Conservation (phyloP, 305 asterid genomes). For the Nicotiana rustica region DNA sequence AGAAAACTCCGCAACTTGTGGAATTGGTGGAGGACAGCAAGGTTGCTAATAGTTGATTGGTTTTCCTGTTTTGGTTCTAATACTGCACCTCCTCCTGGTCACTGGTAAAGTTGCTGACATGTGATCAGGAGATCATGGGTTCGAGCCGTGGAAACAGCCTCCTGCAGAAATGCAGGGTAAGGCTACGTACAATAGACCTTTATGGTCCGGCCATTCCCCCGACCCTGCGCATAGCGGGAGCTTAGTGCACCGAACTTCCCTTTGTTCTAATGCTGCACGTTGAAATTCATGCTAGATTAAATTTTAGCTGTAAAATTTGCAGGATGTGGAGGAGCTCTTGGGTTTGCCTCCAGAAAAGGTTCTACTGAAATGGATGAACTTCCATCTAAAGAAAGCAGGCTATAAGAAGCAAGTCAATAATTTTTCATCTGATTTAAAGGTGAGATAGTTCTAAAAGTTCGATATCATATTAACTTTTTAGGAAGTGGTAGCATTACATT, state of each 20-base stretch:
- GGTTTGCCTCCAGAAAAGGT: constrained; percentile 89
- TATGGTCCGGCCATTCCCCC: no score
- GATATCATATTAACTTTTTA: background rate
- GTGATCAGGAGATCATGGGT: no score
- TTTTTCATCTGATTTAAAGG: constrained; percentile 96
- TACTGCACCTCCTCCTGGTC: no score
- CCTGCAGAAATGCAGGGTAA: no score
- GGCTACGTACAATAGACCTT: no score
- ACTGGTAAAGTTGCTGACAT: no score
- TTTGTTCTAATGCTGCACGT: no score
- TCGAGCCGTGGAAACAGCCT: no score
- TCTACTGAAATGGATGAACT: constrained; percentile 94
- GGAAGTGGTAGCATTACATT: constrained; percentile 2
- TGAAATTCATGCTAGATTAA: constrained; percentile 13
- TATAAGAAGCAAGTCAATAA: constrained; percentile 74
- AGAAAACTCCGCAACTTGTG: constrained; percentile 91
- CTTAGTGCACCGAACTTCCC: no score
- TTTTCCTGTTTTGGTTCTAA: constrained; percentile 25
- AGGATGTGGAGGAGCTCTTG: constrained; percentile 97
- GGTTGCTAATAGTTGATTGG: constrained; percentile 53
- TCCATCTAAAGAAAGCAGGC: constrained; percentile 86
- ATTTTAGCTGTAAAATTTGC: constrained; percentile 34
- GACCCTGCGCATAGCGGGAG: no score
- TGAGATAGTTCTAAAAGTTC: constrained; percentile 39
- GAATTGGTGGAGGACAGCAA: constrained; percentile 93